A percentile compares a stretch with the other conserved stretches of the same genome.
Evolutionary conservation across 2,329 filamentous ascomycete species (phyloP).

Genomic region (Colletotrichum kahawae): DNA sequence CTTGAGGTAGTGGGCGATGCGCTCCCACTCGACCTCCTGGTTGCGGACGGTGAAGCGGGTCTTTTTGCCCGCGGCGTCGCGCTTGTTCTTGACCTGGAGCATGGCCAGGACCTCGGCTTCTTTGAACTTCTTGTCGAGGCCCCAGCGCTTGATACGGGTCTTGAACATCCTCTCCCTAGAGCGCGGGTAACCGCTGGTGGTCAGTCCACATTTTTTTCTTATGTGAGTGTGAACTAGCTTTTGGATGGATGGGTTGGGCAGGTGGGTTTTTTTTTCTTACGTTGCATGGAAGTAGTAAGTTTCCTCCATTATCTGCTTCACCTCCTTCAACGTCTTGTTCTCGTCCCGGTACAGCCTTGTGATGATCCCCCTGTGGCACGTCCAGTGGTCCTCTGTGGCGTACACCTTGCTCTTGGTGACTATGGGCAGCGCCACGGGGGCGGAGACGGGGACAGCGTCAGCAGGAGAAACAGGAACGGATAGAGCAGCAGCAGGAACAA

Average conservation of each 20-base stretch:
- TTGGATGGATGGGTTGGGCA: not conserved
- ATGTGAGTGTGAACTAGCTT: not conserved
- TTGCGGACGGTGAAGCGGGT: not conserved
- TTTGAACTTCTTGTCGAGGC: slow-evolving; percentile 9
- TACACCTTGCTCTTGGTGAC: not conserved
- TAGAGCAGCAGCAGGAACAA: not conserved
- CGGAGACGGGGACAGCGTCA: not conserved
- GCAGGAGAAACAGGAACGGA: not conserved
- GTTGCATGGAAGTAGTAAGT: not conserved
- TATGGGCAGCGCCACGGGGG: not conserved
- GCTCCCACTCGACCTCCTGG: not conserved
- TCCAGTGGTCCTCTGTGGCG: not conserved
- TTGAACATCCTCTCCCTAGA: slow-evolving; percentile 1
- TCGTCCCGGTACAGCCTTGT: not conserved
- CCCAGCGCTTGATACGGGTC: not conserved
- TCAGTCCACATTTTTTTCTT: not conserved
- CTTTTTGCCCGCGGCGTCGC: not conserved
- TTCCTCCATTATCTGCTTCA: slow-evolving; percentile 1
- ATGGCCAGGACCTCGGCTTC: not conserved
- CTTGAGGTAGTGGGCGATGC: not conserved
- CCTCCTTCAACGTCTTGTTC: not conserved
- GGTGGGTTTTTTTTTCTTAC: not conserved
- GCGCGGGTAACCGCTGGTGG: not conserved
- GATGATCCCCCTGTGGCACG: not conserved
- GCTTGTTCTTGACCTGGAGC: not conserved